These are phyloP conservation scores for Nannochloris sp. DNA, from an alignment of 139 green algal genomes.

Conservation along the genomic window DNA sequence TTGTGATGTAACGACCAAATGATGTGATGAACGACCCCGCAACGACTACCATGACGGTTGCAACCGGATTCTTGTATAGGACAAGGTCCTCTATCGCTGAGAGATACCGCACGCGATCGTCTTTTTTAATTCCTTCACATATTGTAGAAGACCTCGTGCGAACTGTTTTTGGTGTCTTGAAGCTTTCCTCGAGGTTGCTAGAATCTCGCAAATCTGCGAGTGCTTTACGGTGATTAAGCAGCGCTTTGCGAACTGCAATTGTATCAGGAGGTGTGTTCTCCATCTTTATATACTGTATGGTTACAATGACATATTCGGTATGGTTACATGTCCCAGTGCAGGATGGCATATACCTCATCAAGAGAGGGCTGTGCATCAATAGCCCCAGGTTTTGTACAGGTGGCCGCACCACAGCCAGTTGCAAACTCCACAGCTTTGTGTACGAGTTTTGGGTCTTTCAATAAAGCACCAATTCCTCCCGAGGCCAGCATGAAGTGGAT, in stretches of 20 bases:
- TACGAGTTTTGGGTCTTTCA: constrained; percentile 31
- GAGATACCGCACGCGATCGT: not conserved
- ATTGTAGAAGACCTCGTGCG: not conserved
- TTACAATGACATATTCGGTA: constrained; percentile 1
- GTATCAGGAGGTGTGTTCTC: constrained; percentile 22
- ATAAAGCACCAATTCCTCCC: constrained; percentile 51
- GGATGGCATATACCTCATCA: constrained; percentile 23
- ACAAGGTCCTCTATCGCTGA: constrained; percentile 12
- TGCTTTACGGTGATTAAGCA: constrained; percentile 9
- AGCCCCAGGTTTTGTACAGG: constrained; percentile 55
- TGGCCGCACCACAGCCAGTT: constrained; percentile 48
- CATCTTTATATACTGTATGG: not conserved
- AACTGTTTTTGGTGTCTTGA: no score
- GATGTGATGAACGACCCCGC: constrained; percentile 8
- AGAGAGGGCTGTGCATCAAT: constrained; percentile 64
- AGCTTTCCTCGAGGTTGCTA: not conserved
- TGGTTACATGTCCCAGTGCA: no score
- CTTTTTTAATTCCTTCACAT: not conserved
- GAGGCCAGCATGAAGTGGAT: constrained; percentile 32
- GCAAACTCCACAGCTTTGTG: constrained; percentile 51
- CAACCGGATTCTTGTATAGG: constrained; percentile 22
- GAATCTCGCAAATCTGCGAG: constrained; percentile 4
- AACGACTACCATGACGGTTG: constrained; percentile 7
- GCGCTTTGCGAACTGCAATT: constrained; percentile 8
- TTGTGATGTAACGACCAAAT: constrained; percentile 2